Evolutionary conservation across 163 green algal genomes (phyloP), one percentile per base, ranked within the genome.

Genomic region (Scenedesmus sp.): DNA sequence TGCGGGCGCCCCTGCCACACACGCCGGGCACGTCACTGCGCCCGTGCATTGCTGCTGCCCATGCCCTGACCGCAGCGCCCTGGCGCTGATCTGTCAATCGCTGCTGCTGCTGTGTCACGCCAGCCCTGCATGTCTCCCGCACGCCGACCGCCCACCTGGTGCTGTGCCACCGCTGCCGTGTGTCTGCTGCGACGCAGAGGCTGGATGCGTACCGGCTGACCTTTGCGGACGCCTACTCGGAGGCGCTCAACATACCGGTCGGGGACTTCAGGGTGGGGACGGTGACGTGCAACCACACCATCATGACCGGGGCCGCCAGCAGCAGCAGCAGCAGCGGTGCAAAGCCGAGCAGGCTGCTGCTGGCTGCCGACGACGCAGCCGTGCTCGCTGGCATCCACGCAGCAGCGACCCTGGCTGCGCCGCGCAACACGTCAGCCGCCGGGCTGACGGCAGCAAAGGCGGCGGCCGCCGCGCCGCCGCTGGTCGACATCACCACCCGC

Each of bases 281-380:
- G 16, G 61, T 86, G 18, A 73, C 81, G 26, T 86, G 81, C 61
- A 72, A 86, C 15, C 49, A 49, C 59, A 51, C 81, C 35, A 37
- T 72, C 26, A 59, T 86, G 46, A 56, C 33, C 26, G 79, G 42
- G 33, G 49, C 40, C n/a, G 3, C 40, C 24, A 46, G 46, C 42
- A 49, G 81, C 81, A 85, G 80, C 80, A 85, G 80, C 80, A 43
- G 44, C 12, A 68, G 79, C 78, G n/a, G 80, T 40, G 30, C 24
- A n/a, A 76, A n/a, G 56, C 24, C 30, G 30, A 70, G 30, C 26
- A 30, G 81, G 26, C 46, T 44, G 46, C 81, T 70, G 81, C 81
- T 86, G 30, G 46, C 46, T 33, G 46, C 46, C 20, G n/a, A 56
- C 12, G 81, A 73, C 6, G 20, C 59, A 49, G 35, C 59, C 24